Evolutionary conservation across 1,139 yeast species (phyloP).

Genomic region (Suhomyces bolitotheri): DNA sequence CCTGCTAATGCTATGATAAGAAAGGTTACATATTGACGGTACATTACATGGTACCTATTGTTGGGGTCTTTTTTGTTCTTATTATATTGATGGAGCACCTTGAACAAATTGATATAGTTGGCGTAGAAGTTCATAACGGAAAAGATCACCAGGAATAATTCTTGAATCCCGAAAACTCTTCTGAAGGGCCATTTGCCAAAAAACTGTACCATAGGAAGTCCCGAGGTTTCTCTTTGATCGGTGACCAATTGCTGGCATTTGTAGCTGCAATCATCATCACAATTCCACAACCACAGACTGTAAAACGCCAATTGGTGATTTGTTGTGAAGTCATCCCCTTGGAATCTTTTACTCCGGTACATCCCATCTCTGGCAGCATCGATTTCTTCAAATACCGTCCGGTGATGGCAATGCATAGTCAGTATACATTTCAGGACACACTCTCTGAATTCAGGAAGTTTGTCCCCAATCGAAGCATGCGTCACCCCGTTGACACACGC

Average conservation of each 20-base stretch:
- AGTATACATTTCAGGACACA: conserved; percentile 18
- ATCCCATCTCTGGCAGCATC: conserved; percentile 5
- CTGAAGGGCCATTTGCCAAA: conserved; percentile 51
- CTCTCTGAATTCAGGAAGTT: conserved; percentile 18
- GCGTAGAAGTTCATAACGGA: conserved; percentile 41
- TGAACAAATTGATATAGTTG: conserved; percentile 33
- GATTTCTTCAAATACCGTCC: conserved; percentile 13
- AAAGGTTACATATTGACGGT: conserved; percentile 33
- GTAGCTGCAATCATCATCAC: conserved; percentile 42
- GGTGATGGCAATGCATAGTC: conserved; percentile 12
- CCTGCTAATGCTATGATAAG: conserved; percentile 35
- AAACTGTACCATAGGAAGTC: conserved; percentile 39
- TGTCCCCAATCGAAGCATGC: conserved; percentile 19
- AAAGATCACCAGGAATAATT: conserved; percentile 38
- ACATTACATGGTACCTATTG: conserved; percentile 26
- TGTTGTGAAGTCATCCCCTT: conserved; percentile 5
- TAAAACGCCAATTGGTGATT: conserved; percentile 12
- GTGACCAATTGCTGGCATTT: conserved; percentile 44
- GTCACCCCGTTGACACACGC: conserved; percentile 2
- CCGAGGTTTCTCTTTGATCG: conserved; percentile 20
- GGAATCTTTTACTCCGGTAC: not conserved
- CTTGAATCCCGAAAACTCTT: conserved; percentile 42
- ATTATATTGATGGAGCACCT: conserved; percentile 28
- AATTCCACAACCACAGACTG: conserved; percentile 32
- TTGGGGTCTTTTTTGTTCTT: conserved; percentile 19